Evolutionary conservation across 805 yeast species (phyloP).

Genomic region (Trichomonascus vanleenenianus): DNA sequence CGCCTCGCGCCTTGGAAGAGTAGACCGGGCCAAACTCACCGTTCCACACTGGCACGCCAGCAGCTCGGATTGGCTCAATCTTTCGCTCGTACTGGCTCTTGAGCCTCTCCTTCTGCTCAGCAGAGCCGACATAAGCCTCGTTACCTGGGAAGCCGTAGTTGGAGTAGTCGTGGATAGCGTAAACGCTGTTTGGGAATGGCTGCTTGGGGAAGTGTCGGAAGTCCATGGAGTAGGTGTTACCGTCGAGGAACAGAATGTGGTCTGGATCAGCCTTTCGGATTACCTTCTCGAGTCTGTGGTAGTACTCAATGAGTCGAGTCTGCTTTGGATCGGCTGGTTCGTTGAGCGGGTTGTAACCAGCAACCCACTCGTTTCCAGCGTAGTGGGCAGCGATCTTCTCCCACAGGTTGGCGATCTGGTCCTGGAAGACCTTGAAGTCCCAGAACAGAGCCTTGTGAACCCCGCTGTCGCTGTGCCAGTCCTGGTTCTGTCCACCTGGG

Average conservation of each 20-base stretch:
- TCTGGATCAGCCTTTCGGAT: constrained; percentile 40
- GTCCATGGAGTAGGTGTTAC: constrained; percentile 45
- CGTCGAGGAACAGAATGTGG: constrained; percentile 44
- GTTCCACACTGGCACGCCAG: constrained; percentile 45
- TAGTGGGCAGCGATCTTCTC: constrained; percentile 38
- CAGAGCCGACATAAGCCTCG: constrained; percentile 29
- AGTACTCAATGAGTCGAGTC: constrained; percentile 34
- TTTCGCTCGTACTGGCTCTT: constrained; percentile 36
- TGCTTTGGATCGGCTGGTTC: constrained; percentile 45
- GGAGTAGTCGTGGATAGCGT: constrained; percentile 43
- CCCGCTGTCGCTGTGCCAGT: constrained; percentile 45
- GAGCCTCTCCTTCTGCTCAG: constrained; percentile 32
- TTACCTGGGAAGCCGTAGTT: constrained; percentile 37
- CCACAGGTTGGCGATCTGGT: constrained; percentile 40
- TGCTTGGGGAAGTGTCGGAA: constrained; percentile 39
- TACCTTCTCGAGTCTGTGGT: constrained; percentile 32
- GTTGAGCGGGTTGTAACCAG: constrained; percentile 49
- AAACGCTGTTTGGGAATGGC: constrained; percentile 38
- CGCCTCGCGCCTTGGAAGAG: constrained; percentile 36
- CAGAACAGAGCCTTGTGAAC: constrained; percentile 42
- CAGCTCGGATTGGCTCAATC: constrained; percentile 34
- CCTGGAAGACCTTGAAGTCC: constrained; percentile 44
- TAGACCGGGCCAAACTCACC: constrained; percentile 49
- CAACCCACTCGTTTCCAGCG: constrained; percentile 41
- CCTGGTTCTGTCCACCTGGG: constrained; percentile 51